These are phyloP conservation scores for Apiotrichum gamsii DNA, from an alignment of 1,284 basidiomycete species.

Conservation along the genomic window DNA sequence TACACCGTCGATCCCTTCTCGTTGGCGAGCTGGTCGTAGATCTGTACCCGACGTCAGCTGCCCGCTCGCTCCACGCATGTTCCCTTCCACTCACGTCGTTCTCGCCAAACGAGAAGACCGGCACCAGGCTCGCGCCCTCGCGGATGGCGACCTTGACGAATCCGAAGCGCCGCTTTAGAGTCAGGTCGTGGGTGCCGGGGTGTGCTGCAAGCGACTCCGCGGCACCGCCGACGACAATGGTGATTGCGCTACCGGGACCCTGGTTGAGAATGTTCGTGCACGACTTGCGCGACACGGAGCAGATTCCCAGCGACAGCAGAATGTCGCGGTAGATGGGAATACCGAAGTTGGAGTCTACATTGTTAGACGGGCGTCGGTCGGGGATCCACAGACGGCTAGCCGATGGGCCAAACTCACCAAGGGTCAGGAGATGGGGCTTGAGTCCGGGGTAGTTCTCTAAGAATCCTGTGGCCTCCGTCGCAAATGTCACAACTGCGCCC, in stretches of 20 bases:
- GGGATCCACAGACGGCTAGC: no score
- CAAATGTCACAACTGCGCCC: conserved; percentile 90
- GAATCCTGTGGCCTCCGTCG: conserved; percentile 92
- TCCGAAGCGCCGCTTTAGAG: conserved; percentile 72
- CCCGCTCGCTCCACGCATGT: background rate
- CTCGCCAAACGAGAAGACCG: conserved; percentile 95
- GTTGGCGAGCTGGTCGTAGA: conserved; percentile 90
- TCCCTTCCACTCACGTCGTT: conserved; percentile 67
- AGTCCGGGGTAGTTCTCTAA: conserved; percentile 85
- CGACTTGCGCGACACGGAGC: conserved; percentile 81
- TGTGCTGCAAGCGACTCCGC: conserved; percentile 88
- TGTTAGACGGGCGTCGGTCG: background rate
- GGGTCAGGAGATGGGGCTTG: conserved; percentile 83
- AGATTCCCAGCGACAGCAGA: conserved; percentile 75
- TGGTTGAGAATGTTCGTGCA: conserved; percentile 80
- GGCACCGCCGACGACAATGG: conserved; percentile 94
- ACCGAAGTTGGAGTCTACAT: conserved; percentile 67
- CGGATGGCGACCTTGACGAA: conserved; percentile 97
- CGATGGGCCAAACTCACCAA: conserved; percentile 45
- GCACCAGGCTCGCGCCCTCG: conserved; percentile 87
- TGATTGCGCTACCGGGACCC: conserved; percentile 67
- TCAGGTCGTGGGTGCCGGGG: conserved; percentile 85
- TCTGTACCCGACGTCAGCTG: conserved; percentile 54
- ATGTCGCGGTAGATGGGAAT: conserved; percentile 92
- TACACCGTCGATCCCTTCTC: conserved; percentile 86